Evolutionary conservation across 495 filamentous ascomycete species (phyloP), one percentile per base, ranked within the genome.

Genomic region (Zalerion maritima): DNA sequence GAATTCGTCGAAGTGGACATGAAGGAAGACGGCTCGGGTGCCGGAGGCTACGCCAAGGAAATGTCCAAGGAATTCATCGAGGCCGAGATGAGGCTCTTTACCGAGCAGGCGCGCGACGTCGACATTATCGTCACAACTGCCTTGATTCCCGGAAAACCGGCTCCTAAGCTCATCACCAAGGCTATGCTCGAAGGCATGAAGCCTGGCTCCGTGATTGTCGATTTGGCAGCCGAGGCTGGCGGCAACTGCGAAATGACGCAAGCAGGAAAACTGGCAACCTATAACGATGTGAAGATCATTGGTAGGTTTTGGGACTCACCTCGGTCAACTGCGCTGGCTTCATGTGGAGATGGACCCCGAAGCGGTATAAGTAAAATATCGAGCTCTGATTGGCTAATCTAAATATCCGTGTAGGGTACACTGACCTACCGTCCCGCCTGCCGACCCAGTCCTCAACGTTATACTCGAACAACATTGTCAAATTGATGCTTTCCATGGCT

Each of bases 61-160:
- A 87, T 87, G 81, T 83, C 78, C 29, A 78, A 81, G 38, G 80
- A 84, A 46, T 87, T 87, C 47, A 81, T 82, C 45, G 80, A 79
- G 35, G 80, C 80, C 5, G 81, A 87, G 45, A 85, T 83, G 80
- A 82, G 77, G 48, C 61, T 87, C 15, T 87, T 87, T 42, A 71
- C 76, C 42, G 74, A 84, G 41, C 81, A 85, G 45, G 76, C 75
- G 32, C 66, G 64, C 10, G 80, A 86, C 23, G 79, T 85, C n/a
- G 81, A 87, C 45, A 87, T 87, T 30, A 73, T 87, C 25, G 75
- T 87, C 50, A 85, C 81, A 2, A 87, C 80, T 1, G 81, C 81
- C 14, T 50, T 85, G 28, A 87, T 87, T 42, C 81, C 81, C 0
- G 81, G 81, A 30, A 69, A 58, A 37, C 75, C 71, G 19, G 78